Percentiles rank a stretch among this genome's conserved stretches.
Conservation (phyloP, 2,329 filamentous ascomycete species). For the Bipolaris oryzae region DNA sequence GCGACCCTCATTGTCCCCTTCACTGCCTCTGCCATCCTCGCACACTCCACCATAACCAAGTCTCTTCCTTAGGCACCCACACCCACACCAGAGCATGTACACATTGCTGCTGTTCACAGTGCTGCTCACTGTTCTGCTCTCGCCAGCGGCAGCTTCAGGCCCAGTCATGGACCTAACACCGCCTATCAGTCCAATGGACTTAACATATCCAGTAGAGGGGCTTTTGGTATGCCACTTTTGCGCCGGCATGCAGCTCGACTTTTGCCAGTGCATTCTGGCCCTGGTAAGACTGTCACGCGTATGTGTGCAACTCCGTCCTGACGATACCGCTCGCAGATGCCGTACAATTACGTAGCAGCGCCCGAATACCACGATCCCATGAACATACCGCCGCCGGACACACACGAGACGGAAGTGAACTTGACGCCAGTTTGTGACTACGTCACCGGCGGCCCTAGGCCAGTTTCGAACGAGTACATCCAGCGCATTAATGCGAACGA, state of each 20-base stretch:
- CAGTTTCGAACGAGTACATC: conserved; percentile 19
- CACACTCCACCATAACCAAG: conserved; percentile 17
- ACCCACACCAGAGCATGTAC: conserved; percentile 34
- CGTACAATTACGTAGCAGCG: conserved; percentile 9
- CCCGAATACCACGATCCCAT: conserved; percentile 1
- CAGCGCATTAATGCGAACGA: conserved; percentile 30
- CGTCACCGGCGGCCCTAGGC: conserved; percentile 3
- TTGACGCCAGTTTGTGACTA: conserved; percentile 11
- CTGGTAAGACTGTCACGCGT: conserved; percentile 19
- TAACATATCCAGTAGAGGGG: conserved; percentile 34
- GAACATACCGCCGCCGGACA: conserved; percentile 8
- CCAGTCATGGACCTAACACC: conserved; percentile 32
- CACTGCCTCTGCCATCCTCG: conserved; percentile 4
- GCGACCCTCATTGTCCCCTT: neutral
- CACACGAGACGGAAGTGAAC: conserved; percentile 8
- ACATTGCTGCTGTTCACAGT: conserved; percentile 35
- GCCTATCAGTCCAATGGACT: conserved; percentile 26
- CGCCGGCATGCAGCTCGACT: conserved; percentile 26
- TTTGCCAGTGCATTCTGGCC: conserved; percentile 26
- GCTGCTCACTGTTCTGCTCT: conserved; percentile 34
- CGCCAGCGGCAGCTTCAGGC: conserved; percentile 35
- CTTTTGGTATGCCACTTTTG: conserved; percentile 34
- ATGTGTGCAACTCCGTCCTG: neutral
- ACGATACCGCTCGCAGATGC: conserved; percentile 22
- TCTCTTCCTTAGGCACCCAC: conserved; percentile 32